These are phyloP conservation scores for Scedosporium boydii DNA, from an alignment of 2,329 filamentous ascomycete species.

Conservation along the genomic window DNA sequence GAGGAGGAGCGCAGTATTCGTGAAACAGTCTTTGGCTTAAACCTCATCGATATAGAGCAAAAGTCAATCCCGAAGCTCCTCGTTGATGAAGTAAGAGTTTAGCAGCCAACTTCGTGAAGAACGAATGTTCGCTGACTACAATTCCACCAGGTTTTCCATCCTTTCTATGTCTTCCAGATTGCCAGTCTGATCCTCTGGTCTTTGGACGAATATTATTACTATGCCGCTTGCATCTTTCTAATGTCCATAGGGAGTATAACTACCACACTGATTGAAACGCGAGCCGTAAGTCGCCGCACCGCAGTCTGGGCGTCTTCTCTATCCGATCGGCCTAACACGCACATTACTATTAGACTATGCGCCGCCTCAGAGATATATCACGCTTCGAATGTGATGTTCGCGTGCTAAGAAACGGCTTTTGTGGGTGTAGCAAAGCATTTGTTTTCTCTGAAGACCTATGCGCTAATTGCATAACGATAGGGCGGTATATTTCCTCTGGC, in stretches of 20 bases:
- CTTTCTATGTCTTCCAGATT: constrained; percentile 97
- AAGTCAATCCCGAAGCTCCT: constrained; percentile 77
- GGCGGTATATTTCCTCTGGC: constrained; percentile 75
- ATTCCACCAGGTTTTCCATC: constrained; percentile 68
- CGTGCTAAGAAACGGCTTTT: constrained; percentile 89
- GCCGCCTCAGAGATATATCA: constrained; percentile 79
- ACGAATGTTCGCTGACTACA: not conserved
- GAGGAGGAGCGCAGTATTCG: constrained; percentile 78
- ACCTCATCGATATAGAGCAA: constrained; percentile 86
- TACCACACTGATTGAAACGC: constrained; percentile 83
- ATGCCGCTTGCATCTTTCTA: constrained; percentile 85
- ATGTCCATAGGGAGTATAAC: constrained; percentile 91
- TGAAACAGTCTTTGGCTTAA: constrained; percentile 79
- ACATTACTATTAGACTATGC: constrained; percentile 59
- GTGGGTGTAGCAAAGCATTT: constrained; percentile 36
- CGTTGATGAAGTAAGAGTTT: constrained; percentile 63
- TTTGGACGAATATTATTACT: constrained; percentile 94
- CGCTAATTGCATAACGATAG: constrained; percentile 24
- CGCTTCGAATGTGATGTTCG: constrained; percentile 92
- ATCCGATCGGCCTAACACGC: not conserved
- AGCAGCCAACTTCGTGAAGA: not conserved
- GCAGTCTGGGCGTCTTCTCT: not conserved
- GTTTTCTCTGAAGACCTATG: not conserved
- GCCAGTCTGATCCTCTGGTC: constrained; percentile 93
- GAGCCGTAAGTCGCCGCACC: constrained; percentile 44